Conservation (phyloP, 2,329 filamentous ascomycete species). For the Ploettnerulaceae sp. region DNA sequence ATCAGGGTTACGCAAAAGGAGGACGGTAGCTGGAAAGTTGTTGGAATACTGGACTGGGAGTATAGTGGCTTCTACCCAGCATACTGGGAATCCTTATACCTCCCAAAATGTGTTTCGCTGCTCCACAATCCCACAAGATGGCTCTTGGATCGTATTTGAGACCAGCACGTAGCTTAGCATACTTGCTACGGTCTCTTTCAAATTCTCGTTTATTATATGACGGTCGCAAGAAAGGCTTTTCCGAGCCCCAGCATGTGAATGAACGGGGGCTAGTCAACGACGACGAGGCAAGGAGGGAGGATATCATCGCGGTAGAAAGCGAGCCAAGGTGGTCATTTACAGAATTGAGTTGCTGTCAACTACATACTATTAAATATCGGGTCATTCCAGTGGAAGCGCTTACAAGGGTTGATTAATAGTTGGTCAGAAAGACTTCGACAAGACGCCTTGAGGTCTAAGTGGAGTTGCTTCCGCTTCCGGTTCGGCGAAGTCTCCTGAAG, state of each 20-base stretch:
- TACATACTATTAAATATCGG: background rate
- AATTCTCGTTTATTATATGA: no score
- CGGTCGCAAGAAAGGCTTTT: background rate
- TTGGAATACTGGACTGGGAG: conserved; percentile 7
- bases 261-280: background rate
- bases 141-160: conserved; percentile 5
- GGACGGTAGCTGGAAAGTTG: conserved; percentile 1
- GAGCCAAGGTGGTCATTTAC: background rate
- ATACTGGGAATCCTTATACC: conserved; percentile 4
- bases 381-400: background rate
- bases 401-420: background rate
- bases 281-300: background rate
- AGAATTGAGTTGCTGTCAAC: background rate
- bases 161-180: conserved; percentile 3
- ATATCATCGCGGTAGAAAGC: background rate
- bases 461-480: no score
- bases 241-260: background rate
- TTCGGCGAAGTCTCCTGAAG: conserved; percentile 17
- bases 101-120: background rate
- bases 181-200: no score
- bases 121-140: conserved; percentile 1
- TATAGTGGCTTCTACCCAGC: conserved; percentile 5
- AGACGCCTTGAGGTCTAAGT: no score
- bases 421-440: no score
- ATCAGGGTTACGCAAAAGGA: conserved; percentile 4